phyloP scores from a whole-genome alignment of 176 grass and related monocot species.

The Musa acuminata region DNA sequence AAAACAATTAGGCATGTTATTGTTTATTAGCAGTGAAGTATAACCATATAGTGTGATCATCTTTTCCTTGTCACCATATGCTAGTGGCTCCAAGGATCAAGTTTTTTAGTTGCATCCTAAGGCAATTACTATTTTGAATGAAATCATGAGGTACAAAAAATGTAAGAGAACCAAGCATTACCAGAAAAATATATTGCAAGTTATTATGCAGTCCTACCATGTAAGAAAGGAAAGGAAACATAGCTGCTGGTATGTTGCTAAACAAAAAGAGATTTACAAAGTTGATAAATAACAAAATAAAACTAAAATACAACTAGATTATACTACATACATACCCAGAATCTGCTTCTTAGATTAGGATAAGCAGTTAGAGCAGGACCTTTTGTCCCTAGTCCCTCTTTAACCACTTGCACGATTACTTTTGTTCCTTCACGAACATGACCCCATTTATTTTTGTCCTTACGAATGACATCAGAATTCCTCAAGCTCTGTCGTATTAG shows the following conservation, averaged over 20 bases:
- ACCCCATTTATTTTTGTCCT: slow-evolving; percentile 55
- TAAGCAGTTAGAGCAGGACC: slow-evolving; percentile 78
- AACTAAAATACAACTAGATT: background rate
- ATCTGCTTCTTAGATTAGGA: slow-evolving; percentile 83
- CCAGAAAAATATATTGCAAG: background rate
- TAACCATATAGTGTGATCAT: no score
- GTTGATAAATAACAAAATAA: background rate
- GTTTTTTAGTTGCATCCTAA: background rate
- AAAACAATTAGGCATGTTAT: no score
- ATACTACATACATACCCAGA: slow-evolving; percentile 64
- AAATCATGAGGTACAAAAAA: background rate
- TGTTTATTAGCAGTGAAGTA: no score
- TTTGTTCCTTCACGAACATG: slow-evolving; percentile 80
- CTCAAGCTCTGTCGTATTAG: slow-evolving; percentile 1
- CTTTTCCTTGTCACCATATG: background rate
- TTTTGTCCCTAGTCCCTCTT: slow-evolving; percentile 82
- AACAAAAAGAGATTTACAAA: background rate
- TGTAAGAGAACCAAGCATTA: background rate
- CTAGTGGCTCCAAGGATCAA: background rate
- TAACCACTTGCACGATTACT: slow-evolving; percentile 92
- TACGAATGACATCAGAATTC: slow-evolving; percentile 5
- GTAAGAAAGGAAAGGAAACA: background rate
- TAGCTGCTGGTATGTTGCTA: background rate
- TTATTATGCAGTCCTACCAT: background rate
- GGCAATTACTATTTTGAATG: background rate